phyloP scores from a whole-genome alignment of 257 asterid species.

The Leonotis leonurus region DNA sequence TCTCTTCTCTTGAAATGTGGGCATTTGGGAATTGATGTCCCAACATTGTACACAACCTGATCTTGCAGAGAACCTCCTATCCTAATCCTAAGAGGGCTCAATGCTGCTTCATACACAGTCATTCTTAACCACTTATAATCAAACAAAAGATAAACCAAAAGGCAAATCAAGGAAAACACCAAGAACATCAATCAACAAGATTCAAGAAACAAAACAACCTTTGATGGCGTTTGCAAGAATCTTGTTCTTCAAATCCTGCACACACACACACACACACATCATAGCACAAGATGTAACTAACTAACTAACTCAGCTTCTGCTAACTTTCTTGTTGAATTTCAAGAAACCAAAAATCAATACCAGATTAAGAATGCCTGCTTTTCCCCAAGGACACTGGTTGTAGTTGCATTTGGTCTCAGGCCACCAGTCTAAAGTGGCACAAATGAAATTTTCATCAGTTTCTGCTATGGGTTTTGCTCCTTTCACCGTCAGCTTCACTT shows the following conservation, averaged over 20 bases:
- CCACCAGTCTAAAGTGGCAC: slow-evolving; percentile 89
- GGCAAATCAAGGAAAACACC: too few species aligned
- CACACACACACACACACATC: too few species aligned
- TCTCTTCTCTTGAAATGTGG: slow-evolving; percentile 35
- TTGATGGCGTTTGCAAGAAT: slow-evolving; percentile 59
- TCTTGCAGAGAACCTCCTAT: slow-evolving; percentile 75
- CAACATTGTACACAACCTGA: slow-evolving; percentile 52
- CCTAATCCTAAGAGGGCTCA: slow-evolving; percentile 51
- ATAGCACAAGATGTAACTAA: background rate
- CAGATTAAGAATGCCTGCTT: slow-evolving; percentile 52
- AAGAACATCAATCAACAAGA: too few species aligned
- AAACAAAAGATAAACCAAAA: too few species aligned
- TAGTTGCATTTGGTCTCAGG: slow-evolving; percentile 61
- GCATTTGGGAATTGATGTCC: slow-evolving; percentile 36
- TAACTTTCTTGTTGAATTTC: background rate
- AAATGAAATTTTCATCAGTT: slow-evolving; percentile 60
- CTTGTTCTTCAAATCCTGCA: slow-evolving; percentile 56
- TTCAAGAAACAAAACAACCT: too few species aligned
- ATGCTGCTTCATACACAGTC: slow-evolving; percentile 38
- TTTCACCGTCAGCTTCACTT: slow-evolving; percentile 39
- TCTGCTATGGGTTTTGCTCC: slow-evolving; percentile 40
- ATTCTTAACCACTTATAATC: too few species aligned
- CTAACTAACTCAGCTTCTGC: background rate
- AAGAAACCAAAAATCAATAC: slow-evolving; percentile 17
- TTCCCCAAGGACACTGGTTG: slow-evolving; percentile 68